Base-by-base conservation (phyloP, 257 asterid genomes). In the Scutellaria barbata region DNA sequence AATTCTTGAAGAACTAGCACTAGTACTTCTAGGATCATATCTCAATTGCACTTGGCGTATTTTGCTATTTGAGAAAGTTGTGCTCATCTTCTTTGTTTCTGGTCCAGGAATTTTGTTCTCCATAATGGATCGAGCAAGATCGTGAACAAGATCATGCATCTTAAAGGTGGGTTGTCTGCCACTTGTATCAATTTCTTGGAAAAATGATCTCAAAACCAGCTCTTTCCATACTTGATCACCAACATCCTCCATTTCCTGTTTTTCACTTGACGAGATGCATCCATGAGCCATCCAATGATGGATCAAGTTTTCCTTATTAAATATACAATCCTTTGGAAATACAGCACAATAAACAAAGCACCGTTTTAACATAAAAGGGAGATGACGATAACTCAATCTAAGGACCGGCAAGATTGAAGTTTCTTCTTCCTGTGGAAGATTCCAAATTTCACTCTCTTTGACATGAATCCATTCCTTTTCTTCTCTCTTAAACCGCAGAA, bases 321-420 rank as follows among this genome's bases (percentile, higher is more conserved):
- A 30, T 30, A 73, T 64, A 8, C 17, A 46, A 4, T 40, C 68
- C 47, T 76, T 76, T 6, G 77, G 78, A 71, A 71, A 76, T 7
- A 76, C 18, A 0, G 75, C 74, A 46, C 80, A 70, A 39, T 79
- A 70, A 50, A 75, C 75, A 70, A 79, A 74, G 50, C 77, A 75
- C 4, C n/a, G 61, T 43, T 74, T 79, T 8, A 75, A 11, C 5
- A 1, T 37, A 30, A 52, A 42, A 6, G 73, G 73, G 43, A 79
- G 77, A 56, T 74, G 73, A 2, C 11, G 76, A 68, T 76, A 80
- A 14, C 84, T 76, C 64, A 80, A 72, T 42, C 65, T 71, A 50
- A 79, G 67, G n/a, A 71, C 79, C 3, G 81, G 81, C 61, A 68
- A 18, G 53, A 76, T 72, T 4, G 37, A 39, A 17, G 35, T 30